phyloP scores from a whole-genome alignment of 2,329 filamentous ascomycete species.

The Talaromyces sp. region DNA sequence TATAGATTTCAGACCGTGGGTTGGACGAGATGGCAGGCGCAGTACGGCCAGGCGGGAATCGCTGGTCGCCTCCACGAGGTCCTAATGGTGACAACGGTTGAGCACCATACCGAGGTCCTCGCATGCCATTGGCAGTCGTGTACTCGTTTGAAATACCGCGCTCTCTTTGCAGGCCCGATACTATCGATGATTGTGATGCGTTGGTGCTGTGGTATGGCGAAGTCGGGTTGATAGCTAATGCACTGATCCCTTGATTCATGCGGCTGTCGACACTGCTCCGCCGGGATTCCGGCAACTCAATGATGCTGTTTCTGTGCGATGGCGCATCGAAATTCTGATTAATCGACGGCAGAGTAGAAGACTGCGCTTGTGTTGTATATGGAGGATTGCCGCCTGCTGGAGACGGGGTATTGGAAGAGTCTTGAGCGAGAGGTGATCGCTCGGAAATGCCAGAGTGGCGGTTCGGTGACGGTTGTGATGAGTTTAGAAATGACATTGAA shows the following conservation, averaged over 20 bases:
- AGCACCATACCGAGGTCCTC: slow-evolving; percentile 41
- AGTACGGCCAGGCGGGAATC: slow-evolving; percentile 46
- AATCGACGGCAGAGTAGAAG: slow-evolving; percentile 53
- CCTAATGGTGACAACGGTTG: slow-evolving; percentile 43
- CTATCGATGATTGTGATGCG: slow-evolving; percentile 45
- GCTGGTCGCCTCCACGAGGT: slow-evolving; percentile 39
- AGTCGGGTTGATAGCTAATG: slow-evolving; percentile 45
- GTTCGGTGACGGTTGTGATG: slow-evolving; percentile 47
- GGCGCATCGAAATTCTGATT: slow-evolving; percentile 57
- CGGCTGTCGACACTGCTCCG: slow-evolving; percentile 50
- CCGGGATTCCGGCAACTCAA: slow-evolving; percentile 45
- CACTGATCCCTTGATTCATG: slow-evolving; percentile 49
- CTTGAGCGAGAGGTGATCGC: slow-evolving; percentile 41
- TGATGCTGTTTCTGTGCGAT: slow-evolving; percentile 42
- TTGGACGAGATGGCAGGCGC: slow-evolving; percentile 50
- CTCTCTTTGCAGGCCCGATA: slow-evolving; percentile 43
- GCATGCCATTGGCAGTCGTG: slow-evolving; percentile 33
- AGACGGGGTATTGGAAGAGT: slow-evolving; percentile 38
- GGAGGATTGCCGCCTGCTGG: slow-evolving; percentile 40
- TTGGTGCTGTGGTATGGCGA: slow-evolving; percentile 50
- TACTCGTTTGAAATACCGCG: slow-evolving; percentile 42
- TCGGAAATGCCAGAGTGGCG: slow-evolving; percentile 37
- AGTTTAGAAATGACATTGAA: slow-evolving; percentile 43
- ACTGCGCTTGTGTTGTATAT: slow-evolving; percentile 34
- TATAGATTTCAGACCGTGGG: slow-evolving; percentile 49